Percentiles rank a stretch among this genome's conserved stretches.
phyloP scores from a whole-genome alignment of 2,329 filamentous ascomycete genomes.

The Colletotrichum sp. region DNA sequence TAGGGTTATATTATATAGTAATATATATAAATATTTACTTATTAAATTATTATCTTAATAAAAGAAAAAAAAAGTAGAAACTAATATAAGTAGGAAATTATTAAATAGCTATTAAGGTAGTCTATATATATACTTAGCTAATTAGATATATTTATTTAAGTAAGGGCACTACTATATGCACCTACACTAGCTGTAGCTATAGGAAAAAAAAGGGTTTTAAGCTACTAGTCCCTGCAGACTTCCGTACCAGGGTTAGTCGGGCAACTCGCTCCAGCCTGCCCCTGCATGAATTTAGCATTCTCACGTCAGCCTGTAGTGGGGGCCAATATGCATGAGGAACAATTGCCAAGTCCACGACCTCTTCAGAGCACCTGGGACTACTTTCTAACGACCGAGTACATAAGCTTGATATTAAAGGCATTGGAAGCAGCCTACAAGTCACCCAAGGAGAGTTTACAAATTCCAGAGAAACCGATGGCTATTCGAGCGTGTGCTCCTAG shows the following conservation, averaged over 20 bases:
- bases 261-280: neutral
- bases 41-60: too few relatives aligned
- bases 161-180: too few relatives aligned
- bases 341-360: neutral
- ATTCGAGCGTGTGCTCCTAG: neutral
- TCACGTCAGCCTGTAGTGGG: neutral
- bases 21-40: too few relatives aligned
- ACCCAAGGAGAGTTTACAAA: neutral
- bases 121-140: too few relatives aligned
- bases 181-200: too few relatives aligned
- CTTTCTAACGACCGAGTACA: neutral
- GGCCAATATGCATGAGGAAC: neutral
- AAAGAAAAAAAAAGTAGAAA: too few relatives aligned
- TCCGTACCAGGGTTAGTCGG: neutral
- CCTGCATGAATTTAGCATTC: neutral
- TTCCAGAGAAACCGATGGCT: neutral
- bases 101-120: too few relatives aligned
- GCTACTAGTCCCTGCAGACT: too few relatives aligned
- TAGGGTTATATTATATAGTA: too few relatives aligned
- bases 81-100: too few relatives aligned
- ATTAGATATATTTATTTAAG: too few relatives aligned
- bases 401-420: neutral
- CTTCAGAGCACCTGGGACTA: neutral
- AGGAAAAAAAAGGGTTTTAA: too few relatives aligned
- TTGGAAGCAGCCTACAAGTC: neutral